Base-by-base conservation (phyloP, 1,139 yeast species). In the Groenewaldozyma auringiensis region DNA sequence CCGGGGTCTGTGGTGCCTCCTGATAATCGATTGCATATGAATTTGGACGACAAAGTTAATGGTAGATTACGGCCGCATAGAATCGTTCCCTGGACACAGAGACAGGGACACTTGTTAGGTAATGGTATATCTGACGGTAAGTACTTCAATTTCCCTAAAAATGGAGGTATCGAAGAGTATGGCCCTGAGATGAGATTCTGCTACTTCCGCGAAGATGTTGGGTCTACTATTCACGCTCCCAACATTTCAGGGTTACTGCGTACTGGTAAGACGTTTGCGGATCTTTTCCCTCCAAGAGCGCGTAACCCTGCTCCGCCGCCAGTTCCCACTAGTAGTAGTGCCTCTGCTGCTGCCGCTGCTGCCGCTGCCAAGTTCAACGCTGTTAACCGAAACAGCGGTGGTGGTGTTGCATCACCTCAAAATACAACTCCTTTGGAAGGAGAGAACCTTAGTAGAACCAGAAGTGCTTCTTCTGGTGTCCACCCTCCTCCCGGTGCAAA, bases 151-250 rank as follows among this genome's bases (percentile, higher is more conserved):
- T 44, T 51, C 18, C 71, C 54, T 65, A 32, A 32, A n/a, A n/a
- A n/a, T n/a, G 69, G 45, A 59, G 58, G 50, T n/a, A 60, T 54
- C 42, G 59, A 57, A 43, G 53, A 56, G 25, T 46, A 53, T 4
- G 52, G 57, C 18, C 42, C 50, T 32, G 55, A 54, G 29, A 52
- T 49, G 33, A 44, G 98, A 50, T 92, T 85, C 67, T 87, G 97
- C 0, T 92, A 89, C 60, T 92, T 92, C 64, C 72, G 97, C 53
- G 96, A 89, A 54, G 95, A 88, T 58, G 67, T 92, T 54, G 85
- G 83, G 17, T 79, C 87, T 14, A 92, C 98, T 0, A 79, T 92
- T 14, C 97, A 92, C 63, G 79, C 96, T 0, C 92, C 96, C 1
- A 81, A 84, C 2, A 79, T 92, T 32, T 81, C 95, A 13, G 97